phyloP scores from a whole-genome alignment of 768 basidiomycete species.

The Termitomyces sp. region DNA sequence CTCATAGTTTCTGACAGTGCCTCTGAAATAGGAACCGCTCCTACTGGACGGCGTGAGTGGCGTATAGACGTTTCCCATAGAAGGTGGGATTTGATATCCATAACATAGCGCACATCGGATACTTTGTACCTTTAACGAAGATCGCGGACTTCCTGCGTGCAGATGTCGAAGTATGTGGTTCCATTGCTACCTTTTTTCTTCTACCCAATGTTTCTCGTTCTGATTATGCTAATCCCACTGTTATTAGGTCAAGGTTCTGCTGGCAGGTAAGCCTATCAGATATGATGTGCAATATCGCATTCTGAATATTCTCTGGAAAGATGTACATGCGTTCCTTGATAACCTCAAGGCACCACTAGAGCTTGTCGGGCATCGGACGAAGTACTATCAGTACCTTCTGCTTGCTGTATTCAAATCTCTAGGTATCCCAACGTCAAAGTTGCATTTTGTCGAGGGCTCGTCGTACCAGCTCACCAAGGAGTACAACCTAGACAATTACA shows the following conservation, averaged over 20 bases:
- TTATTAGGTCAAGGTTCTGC: conserved; percentile 64
- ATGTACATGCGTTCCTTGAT: conserved; percentile 96
- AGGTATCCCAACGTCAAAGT: conserved; percentile 81
- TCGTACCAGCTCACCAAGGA: conserved; percentile 89
- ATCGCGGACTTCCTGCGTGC: conserved; percentile 94
- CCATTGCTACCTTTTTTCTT: background rate
- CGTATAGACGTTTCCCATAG: background rate
- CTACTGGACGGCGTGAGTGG: conserved; percentile 86
- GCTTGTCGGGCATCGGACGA: conserved; percentile 80
- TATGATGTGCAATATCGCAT: background rate
- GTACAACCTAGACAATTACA: conserved; percentile 95
- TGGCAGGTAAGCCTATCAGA: conserved; percentile 52
- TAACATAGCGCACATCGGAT: conserved; percentile 84
- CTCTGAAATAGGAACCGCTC: conserved; percentile 66
- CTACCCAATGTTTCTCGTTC: background rate
- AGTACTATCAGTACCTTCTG: conserved; percentile 85
- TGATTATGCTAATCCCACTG: background rate
- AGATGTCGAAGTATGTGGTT: conserved; percentile 64
- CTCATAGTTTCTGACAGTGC: background rate
- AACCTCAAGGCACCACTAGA: conserved; percentile 95
- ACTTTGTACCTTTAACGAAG: conserved; percentile 93
- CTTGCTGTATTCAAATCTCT: conserved; percentile 82
- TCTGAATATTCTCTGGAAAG: conserved; percentile 28
- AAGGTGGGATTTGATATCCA: conserved; percentile 1
- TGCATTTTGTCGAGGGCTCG: conserved; percentile 85